phyloP scores from a whole-genome alignment of 805 yeast genomes.

The Kurtzmaniella cleridarum region DNA sequence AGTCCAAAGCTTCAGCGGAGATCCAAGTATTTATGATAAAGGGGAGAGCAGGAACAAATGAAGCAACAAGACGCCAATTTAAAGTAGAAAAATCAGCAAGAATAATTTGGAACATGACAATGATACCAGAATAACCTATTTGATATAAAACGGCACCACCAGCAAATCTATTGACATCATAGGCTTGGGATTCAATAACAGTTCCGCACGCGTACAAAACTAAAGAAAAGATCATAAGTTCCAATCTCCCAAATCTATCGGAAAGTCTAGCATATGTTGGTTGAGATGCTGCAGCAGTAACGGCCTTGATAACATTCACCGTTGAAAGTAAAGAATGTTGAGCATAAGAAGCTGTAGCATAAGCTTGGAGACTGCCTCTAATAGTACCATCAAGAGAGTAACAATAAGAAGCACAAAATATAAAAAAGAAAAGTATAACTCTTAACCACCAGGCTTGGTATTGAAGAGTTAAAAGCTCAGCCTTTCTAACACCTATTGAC shows the following conservation, averaged over 20 bases:
- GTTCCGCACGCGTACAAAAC: conserved; percentile 23
- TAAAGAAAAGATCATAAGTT: conserved; percentile 17
- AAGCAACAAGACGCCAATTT: conserved; percentile 14
- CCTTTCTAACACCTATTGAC: conserved; percentile 50
- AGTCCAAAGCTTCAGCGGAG: conserved; percentile 13
- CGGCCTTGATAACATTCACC: conserved; percentile 20
- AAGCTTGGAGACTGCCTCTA: conserved; percentile 27
- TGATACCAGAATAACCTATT: conserved; percentile 14
- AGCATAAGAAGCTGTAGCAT: conserved; percentile 20
- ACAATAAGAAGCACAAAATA: conserved; percentile 53
- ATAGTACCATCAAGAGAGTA: conserved; percentile 54
- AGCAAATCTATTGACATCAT: conserved; percentile 21
- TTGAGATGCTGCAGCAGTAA: conserved; percentile 26
- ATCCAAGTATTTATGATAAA: conserved; percentile 17
- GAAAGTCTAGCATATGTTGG: conserved; percentile 24
- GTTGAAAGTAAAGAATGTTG: conserved; percentile 20
- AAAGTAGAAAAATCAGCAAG: conserved; percentile 14
- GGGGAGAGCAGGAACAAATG: conserved; percentile 12
- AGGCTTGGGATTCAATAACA: conserved; percentile 24
- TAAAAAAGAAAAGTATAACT: conserved; percentile 38
- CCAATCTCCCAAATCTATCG: conserved; percentile 24
- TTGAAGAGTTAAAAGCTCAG: conserved; percentile 50
- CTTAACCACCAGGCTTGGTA: conserved; percentile 33
- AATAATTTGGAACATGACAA: conserved; percentile 11
- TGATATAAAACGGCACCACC: conserved; percentile 23